A percentile compares a stretch with the other conserved stretches of the same genome.
phyloP scores from a whole-genome alignment of 2,329 filamentous ascomycete genomes.

The Cladosporium oxysporum region DNA sequence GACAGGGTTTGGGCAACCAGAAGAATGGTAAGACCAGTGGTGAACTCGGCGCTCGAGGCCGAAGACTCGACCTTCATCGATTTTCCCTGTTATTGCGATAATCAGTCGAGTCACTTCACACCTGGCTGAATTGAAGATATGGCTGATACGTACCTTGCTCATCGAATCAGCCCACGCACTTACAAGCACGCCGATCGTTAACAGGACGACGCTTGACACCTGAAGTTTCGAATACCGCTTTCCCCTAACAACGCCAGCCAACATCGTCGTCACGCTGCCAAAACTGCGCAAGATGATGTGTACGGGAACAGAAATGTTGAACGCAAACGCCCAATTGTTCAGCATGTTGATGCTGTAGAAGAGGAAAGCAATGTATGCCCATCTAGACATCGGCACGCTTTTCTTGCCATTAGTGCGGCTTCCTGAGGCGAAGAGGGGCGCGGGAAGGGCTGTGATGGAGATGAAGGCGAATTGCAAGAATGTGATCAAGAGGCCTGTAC shows the following conservation, averaged over 20 bases:
- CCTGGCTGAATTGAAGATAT: neutral
- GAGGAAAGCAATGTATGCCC: slow-evolving; percentile 83
- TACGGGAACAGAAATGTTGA: slow-evolving; percentile 92
- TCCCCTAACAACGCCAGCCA: slow-evolving; percentile 82
- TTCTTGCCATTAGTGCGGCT: slow-evolving; percentile 3
- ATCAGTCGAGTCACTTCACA: slow-evolving; percentile 3
- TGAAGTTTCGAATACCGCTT: slow-evolving; percentile 82
- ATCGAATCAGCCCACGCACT: slow-evolving; percentile 89
- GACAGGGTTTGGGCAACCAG: slow-evolving; percentile 87
- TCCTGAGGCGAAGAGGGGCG: slow-evolving; percentile 2
- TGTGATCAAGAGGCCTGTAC: slow-evolving; percentile 63
- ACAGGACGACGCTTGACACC: slow-evolving; percentile 74
- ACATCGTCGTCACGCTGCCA: slow-evolving; percentile 92
- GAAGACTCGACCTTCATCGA: slow-evolving; percentile 45
- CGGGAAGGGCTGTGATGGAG: slow-evolving; percentile 52
- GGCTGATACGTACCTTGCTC: slow-evolving; percentile 67
- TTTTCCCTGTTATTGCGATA: slow-evolving; percentile 41
- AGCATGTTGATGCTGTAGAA: slow-evolving; percentile 94
- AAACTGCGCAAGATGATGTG: slow-evolving; percentile 96
- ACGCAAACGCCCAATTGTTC: slow-evolving; percentile 97
- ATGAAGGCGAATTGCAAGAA: slow-evolving; percentile 60
- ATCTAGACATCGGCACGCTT: slow-evolving; percentile 78
- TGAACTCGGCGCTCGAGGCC: slow-evolving; percentile 51
- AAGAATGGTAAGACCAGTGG: slow-evolving; percentile 76
- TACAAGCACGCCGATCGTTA: slow-evolving; percentile 83